Evolutionary conservation across 179 eudicot genomes (phyloP).

Genomic region (Beta lomatogona): DNA sequence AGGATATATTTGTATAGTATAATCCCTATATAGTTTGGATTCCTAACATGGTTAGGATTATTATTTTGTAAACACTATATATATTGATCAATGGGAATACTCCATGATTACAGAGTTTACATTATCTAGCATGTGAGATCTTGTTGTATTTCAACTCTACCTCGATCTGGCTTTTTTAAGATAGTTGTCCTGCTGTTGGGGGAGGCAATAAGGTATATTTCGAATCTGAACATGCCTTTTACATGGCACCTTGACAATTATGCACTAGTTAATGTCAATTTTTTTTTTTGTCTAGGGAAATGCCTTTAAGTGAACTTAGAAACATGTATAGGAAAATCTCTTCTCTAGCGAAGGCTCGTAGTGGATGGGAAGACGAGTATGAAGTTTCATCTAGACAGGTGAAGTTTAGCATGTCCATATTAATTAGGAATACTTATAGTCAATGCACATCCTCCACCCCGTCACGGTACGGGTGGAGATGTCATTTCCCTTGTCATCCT

Average conservation of each 20-base stretch:
- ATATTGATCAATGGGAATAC: no score
- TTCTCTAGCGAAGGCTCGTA: constrained; percentile 74
- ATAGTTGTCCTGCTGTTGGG: constrained; percentile 85
- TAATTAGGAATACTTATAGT: not conserved
- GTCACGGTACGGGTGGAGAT: no score
- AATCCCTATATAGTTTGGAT: no score
- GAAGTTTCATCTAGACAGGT: constrained; percentile 93
- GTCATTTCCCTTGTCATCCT: no score
- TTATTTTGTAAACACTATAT: no score
- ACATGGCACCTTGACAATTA: not conserved
- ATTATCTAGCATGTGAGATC: no score
- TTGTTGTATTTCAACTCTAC: constrained; percentile 57
- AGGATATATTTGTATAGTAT: no score
- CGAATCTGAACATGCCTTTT: not conserved
- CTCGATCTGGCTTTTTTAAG: constrained; percentile 75
- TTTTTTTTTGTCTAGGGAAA: constrained; percentile 71
- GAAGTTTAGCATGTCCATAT: constrained; percentile 8
- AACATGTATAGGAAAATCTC: constrained; percentile 78
- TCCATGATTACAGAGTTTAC: no score
- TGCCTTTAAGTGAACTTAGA: constrained; percentile 80
- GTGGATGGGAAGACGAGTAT: constrained; percentile 96
- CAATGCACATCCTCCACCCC: no score
- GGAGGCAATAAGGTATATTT: constrained; percentile 79
- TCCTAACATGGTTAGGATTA: no score
- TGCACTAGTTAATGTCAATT: constrained; percentile 5